Evolutionary conservation across 1,284 basidiomycete genomes (phyloP).

Genomic region (Abortiporus biennis): DNA sequence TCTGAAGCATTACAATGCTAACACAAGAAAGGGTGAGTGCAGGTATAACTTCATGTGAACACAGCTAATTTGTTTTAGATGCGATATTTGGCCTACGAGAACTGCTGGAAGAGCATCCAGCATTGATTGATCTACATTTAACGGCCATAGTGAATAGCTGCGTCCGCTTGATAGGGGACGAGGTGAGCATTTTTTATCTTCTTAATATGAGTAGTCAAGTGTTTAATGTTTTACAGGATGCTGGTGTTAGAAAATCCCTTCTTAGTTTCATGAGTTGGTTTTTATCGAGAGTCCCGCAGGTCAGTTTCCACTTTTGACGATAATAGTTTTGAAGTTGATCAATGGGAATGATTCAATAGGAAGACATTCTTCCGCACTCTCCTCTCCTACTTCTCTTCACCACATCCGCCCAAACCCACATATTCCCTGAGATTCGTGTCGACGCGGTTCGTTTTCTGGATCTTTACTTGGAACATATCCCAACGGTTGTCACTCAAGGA

Average conservation of each 20-base stretch:
- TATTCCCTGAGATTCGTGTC: constrained; percentile 90
- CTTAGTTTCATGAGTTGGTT: constrained; percentile 67
- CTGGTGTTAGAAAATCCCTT: constrained; percentile 55
- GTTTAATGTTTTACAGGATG: constrained; percentile 39
- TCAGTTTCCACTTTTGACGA: constrained; percentile 26
- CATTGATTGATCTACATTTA: constrained; percentile 50
- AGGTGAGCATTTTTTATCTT: constrained; percentile 40
- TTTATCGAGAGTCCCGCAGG: constrained; percentile 58
- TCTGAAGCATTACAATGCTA: constrained; percentile 79
- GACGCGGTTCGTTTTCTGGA: constrained; percentile 85
- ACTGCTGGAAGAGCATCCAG: constrained; percentile 63
- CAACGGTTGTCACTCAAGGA: constrained; percentile 59
- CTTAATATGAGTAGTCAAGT: constrained; percentile 5
- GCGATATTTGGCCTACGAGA: constrained; percentile 81
- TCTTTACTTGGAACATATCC: constrained; percentile 71
- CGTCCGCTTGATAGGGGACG: constrained; percentile 74
- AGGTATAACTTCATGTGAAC: neutral
- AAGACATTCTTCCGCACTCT: constrained; percentile 65
- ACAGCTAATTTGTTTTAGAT: constrained; percentile 43
- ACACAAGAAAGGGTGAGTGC: constrained; percentile 61
- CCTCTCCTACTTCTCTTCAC: constrained; percentile 77
- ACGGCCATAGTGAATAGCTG: constrained; percentile 62
- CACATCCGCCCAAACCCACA: constrained; percentile 89
- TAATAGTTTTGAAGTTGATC: neutral
- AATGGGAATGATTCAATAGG: constrained; percentile 30